Percentiles rank a stretch among this genome's conserved stretches.
Conservation (phyloP, 2,329 filamentous ascomycete species). For the Helicocarpus griseus region DNA sequence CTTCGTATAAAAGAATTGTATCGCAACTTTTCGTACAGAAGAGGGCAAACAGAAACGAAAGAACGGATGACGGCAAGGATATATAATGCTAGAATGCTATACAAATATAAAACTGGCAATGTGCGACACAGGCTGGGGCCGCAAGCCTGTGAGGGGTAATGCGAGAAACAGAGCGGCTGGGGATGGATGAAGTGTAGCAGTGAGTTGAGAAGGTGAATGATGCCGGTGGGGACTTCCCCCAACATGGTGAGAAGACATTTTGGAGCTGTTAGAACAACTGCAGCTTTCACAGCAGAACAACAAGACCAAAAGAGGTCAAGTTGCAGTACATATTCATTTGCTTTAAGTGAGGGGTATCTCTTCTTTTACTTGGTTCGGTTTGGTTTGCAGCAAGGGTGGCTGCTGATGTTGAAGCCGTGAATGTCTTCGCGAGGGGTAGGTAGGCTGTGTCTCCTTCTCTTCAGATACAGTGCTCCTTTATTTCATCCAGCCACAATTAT, state of each 20-base stretch:
- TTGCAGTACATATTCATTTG: constrained; percentile 1
- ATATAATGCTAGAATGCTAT: neutral
- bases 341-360: neutral
- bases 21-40: neutral
- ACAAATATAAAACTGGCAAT: neutral
- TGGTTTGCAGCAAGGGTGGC: neutral
- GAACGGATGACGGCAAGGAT: neutral
- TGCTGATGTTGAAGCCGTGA: neutral
- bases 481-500: neutral
- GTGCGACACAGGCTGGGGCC: neutral
- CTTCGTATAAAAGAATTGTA: neutral
- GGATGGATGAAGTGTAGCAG: neutral
- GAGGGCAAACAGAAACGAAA: neutral
- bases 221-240: constrained; percentile 2
- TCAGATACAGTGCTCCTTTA: neutral
- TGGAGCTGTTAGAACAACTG: neutral
- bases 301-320: neutral
- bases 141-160: neutral
- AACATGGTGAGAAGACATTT: neutral
- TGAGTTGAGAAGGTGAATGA: neutral
- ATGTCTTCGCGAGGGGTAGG: neutral
- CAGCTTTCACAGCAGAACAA: neutral
- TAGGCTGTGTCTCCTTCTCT: neutral
- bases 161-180: neutral
- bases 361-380: neutral